These are phyloP conservation scores for Ophiostoma australiae DNA, from an alignment of 2,329 filamentous ascomycete genomes.

Conservation along the genomic window DNA sequence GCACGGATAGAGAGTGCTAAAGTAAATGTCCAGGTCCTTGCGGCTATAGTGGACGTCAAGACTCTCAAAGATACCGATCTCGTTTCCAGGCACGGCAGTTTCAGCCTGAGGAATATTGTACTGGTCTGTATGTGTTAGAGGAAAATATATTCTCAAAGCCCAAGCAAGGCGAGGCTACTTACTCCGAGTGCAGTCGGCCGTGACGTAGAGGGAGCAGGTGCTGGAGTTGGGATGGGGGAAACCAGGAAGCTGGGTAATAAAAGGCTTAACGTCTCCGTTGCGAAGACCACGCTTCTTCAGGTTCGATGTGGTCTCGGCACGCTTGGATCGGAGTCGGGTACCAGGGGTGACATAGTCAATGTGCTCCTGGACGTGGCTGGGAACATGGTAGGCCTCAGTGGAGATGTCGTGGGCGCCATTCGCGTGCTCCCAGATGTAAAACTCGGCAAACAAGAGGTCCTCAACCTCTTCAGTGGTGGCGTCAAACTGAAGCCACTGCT, in stretches of 20 bases:
- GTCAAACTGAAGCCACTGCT: conserved; percentile 29
- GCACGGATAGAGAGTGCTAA: conserved; percentile 28
- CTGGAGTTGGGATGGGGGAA: conserved; percentile 2
- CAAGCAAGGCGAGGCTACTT: not conserved
- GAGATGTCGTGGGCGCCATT: not conserved
- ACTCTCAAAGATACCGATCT: conserved; percentile 29
- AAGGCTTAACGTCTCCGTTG: not conserved
- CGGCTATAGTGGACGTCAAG: conserved; percentile 28
- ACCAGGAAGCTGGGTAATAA: not conserved
- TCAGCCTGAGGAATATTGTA: conserved; percentile 27
- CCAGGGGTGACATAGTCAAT: conserved; percentile 44
- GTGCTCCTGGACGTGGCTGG: conserved; percentile 42
- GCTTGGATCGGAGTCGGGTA: conserved; percentile 12
- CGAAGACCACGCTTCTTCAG: not conserved
- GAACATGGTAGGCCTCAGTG: conserved; percentile 38
- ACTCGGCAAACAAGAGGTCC: conserved; percentile 26
- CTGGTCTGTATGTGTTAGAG: conserved; percentile 23
- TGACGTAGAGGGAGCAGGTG: conserved; percentile 27
- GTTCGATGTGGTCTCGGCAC: conserved; percentile 11
- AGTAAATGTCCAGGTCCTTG: conserved; percentile 28
- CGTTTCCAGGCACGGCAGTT: conserved; percentile 19
- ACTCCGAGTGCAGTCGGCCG: conserved; percentile 25
- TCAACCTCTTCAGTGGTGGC: conserved; percentile 28
- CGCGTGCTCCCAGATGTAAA: conserved; percentile 28
- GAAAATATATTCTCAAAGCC: no score